These are phyloP conservation scores for Kluyveromyces lactis DNA, from an alignment of 805 yeast genomes.

Conservation along the genomic window DNA sequence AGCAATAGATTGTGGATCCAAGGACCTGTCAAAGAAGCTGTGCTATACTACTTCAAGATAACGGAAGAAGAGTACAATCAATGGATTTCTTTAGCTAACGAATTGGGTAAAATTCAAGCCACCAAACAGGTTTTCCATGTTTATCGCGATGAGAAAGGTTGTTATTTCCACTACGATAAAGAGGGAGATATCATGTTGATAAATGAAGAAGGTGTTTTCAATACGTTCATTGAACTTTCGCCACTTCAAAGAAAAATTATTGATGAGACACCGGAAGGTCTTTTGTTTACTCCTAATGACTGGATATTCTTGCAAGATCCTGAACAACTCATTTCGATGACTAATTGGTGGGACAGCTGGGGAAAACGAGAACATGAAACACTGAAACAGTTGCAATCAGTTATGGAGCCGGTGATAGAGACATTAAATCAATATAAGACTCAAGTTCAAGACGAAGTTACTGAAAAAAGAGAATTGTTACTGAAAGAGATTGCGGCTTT, in stretches of 20 bases:
- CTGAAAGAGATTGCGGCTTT: slow-evolving; percentile 34
- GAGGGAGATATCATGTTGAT: slow-evolving; percentile 15
- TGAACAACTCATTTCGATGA: slow-evolving; percentile 46
- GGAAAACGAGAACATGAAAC: slow-evolving; percentile 67
- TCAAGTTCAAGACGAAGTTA: background rate
- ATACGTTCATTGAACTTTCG: slow-evolving; percentile 12
- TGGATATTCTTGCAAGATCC: slow-evolving; percentile 69
- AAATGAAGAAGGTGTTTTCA: slow-evolving; percentile 12
- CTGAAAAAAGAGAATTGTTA: slow-evolving; percentile 37
- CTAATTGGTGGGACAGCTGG: slow-evolving; percentile 65
- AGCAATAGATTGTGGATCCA: slow-evolving; percentile 88
- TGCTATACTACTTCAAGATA: slow-evolving; percentile 29
- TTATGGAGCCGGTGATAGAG: slow-evolving; percentile 40
- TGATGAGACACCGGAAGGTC: slow-evolving; percentile 56
- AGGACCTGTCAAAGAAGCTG: slow-evolving; percentile 63
- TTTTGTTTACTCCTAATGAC: slow-evolving; percentile 38
- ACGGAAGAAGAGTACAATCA: slow-evolving; percentile 18
- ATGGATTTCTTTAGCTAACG: slow-evolving; percentile 21
- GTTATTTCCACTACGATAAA: slow-evolving; percentile 11
- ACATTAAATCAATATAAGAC: background rate
- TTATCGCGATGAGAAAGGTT: slow-evolving; percentile 14
- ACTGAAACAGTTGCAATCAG: slow-evolving; percentile 47
- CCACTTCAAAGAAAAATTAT: slow-evolving; percentile 49
- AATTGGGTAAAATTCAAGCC: slow-evolving; percentile 16
- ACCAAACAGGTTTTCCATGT: slow-evolving; percentile 22